Evolutionary conservation across 2,329 filamentous ascomycete species (phyloP).

Genomic region (Ustilaginoidea virens): DNA sequence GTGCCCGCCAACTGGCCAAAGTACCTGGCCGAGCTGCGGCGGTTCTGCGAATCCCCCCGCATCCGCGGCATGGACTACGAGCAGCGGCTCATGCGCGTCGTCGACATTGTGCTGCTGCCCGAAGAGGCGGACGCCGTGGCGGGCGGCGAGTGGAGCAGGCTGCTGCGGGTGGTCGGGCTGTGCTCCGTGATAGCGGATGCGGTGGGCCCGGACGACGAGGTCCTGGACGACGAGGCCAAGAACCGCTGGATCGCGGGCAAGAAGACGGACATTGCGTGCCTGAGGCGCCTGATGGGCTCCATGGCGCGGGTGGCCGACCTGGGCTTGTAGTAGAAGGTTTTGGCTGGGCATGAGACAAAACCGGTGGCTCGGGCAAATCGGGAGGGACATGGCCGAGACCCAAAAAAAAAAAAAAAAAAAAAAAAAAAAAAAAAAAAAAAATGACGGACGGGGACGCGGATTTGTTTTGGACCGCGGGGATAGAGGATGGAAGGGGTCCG

Average conservation of each 20-base stretch:
- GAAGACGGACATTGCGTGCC: slow-evolving; percentile 11
- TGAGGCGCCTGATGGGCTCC: slow-evolving; percentile 9
- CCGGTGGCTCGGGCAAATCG: too few species aligned
- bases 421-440: too few species aligned
- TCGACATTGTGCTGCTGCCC: slow-evolving; percentile 11
- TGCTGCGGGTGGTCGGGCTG: slow-evolving; percentile 11
- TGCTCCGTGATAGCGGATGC: slow-evolving; percentile 13
- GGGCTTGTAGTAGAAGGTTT: slow-evolving; percentile 3
- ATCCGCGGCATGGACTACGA: slow-evolving; percentile 7
- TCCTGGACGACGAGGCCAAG: slow-evolving; percentile 3
- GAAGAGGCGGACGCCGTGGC: slow-evolving; percentile 14
- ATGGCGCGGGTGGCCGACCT: background rate
- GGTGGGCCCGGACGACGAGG: slow-evolving; percentile 10
- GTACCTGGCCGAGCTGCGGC: slow-evolving; percentile 11
- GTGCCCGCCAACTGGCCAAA: slow-evolving; percentile 5
- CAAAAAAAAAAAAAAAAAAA: too few species aligned
- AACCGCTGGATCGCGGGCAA: slow-evolving; percentile 12
- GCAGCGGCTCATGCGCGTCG: slow-evolving; percentile 10
- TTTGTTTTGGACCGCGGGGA: too few species aligned
- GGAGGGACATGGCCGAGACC: too few species aligned
- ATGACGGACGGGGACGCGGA: too few species aligned
- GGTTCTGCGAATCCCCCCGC: slow-evolving; percentile 5
- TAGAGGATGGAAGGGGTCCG: too few species aligned
- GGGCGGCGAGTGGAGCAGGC: slow-evolving; percentile 11
- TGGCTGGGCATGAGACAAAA: too few species aligned